Evolutionary conservation across 495 filamentous ascomycete genomes (phyloP).

Genomic region (Eremomyces bilateralis): DNA sequence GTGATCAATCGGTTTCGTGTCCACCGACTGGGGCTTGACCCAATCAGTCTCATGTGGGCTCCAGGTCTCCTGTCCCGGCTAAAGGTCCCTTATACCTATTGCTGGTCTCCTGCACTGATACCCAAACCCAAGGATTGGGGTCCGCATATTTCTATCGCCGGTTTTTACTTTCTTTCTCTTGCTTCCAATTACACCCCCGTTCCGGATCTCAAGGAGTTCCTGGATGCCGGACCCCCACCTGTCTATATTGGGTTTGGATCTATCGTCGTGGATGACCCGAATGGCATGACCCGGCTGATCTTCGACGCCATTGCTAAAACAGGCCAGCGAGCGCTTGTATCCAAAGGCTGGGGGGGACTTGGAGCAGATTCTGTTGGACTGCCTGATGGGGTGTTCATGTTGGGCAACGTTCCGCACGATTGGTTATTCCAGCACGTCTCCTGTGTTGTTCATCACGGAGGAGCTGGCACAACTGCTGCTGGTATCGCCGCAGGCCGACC

Average conservation of each 20-base stretch:
- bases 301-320: slow-evolving; percentile 29
- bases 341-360: slow-evolving; percentile 41
- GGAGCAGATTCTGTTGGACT: slow-evolving; percentile 23
- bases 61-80: slow-evolving; percentile 21
- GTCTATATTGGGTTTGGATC: slow-evolving; percentile 49
- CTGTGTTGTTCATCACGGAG: slow-evolving; percentile 42
- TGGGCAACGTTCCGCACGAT: slow-evolving; percentile 40
- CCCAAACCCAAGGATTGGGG: slow-evolving; percentile 41
- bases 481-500: slow-evolving; percentile 35
- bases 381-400: slow-evolving; percentile 28
- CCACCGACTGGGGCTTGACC: slow-evolving; percentile 29
- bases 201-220: slow-evolving; percentile 28
- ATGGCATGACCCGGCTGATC: slow-evolving; percentile 28
- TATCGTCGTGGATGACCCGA: slow-evolving; percentile 40
- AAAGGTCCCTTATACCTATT: slow-evolving; percentile 39
- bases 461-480: slow-evolving; percentile 42
- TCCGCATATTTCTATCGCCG: slow-evolving; percentile 33
- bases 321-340: slow-evolving; percentile 36
- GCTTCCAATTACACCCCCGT: slow-evolving; percentile 29
- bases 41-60: slow-evolving; percentile 28
- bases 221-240: slow-evolving; percentile 30
- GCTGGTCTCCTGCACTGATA: slow-evolving; percentile 39
- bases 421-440: slow-evolving; percentile 45
- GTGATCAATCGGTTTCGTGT: slow-evolving; percentile 34
- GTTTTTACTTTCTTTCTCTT: slow-evolving; percentile 36